Evolutionary conservation across 345 rosid species (phyloP).

Genomic region (Hibiscus tridactylites): DNA sequence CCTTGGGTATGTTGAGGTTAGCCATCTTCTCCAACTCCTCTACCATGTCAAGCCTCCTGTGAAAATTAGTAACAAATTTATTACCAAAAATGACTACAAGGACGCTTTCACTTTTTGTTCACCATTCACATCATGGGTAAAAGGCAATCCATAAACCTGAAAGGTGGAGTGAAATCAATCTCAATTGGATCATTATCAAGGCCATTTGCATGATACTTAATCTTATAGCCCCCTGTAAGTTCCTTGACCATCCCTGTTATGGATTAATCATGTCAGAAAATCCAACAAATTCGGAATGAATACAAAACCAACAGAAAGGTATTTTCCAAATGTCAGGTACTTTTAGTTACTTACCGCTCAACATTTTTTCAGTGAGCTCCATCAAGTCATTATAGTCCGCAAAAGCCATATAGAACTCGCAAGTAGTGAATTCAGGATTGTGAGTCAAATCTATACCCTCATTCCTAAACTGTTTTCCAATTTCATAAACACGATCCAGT

Average conservation of each 20-base stretch:
- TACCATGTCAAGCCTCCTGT: constrained; percentile 84
- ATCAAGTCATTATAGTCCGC: constrained; percentile 93
- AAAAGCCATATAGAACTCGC: constrained; percentile 98
- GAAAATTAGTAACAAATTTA: background rate
- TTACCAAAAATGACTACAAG: background rate
- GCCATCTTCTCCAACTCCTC: constrained; percentile 80
- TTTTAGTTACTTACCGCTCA: constrained; percentile 54
- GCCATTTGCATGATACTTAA: constrained; percentile 82
- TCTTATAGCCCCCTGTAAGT: constrained; percentile 78
- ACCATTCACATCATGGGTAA: background rate
- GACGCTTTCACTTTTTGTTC: background rate
- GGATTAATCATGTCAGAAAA: constrained; percentile 1
- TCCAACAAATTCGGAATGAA: background rate
- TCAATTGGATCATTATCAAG: constrained; percentile 81
- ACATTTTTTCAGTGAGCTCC: constrained; percentile 75
- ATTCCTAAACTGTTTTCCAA: constrained; percentile 94
- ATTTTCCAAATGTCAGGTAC: background rate
- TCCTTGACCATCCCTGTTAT: constrained; percentile 74
- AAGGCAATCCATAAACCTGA: constrained; percentile 44
- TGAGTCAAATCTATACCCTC: constrained; percentile 98
- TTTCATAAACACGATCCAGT: constrained; percentile 81
- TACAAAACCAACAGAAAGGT: background rate
- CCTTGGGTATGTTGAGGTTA: constrained; percentile 76
- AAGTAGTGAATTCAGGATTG: constrained; percentile 96
- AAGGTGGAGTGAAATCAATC: constrained; percentile 93